Conservation (phyloP, 495 filamentous ascomycete species). For the Lasiosphaeria hispida region DNA sequence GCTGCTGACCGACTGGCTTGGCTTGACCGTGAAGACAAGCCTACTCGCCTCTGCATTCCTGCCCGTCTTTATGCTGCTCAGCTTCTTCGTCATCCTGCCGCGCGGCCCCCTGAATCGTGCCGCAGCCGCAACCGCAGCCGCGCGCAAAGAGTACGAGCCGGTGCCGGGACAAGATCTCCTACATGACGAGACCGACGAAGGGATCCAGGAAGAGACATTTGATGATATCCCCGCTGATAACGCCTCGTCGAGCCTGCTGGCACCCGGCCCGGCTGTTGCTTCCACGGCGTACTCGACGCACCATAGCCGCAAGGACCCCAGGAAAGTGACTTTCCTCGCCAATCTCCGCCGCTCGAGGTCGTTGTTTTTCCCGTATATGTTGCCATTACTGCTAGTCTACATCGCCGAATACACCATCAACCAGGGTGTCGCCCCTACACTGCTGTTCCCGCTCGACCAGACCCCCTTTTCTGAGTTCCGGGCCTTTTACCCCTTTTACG, state of each 20-base stretch:
- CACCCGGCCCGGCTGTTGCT: conserved; percentile 30
- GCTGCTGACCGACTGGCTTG: conserved; percentile 73
- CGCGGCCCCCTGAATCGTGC: conserved; percentile 51
- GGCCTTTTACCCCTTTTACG: conserved; percentile 87
- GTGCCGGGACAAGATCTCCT: conserved; percentile 39
- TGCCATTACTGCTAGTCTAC: conserved; percentile 88
- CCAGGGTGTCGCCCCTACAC: conserved; percentile 82
- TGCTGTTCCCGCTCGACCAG: conserved; percentile 75
- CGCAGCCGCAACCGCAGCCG: background rate
- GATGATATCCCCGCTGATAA: conserved; percentile 29
- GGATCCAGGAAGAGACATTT: conserved; percentile 38
- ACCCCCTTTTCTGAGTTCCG: conserved; percentile 79
- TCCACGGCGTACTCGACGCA: conserved; percentile 27
- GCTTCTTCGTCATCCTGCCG: conserved; percentile 81
- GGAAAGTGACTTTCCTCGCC: conserved; percentile 40
- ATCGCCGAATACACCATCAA: conserved; percentile 96
- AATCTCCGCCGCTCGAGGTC: conserved; percentile 43
- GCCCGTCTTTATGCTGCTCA: conserved; percentile 76
- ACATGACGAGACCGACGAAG: background rate
- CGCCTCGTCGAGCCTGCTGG: conserved; percentile 38
- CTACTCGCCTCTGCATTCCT: conserved; percentile 74
- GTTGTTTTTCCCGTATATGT: conserved; percentile 65
- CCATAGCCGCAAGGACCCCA: conserved; percentile 12
- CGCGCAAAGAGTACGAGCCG: conserved; percentile 40
- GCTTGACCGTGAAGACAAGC: conserved; percentile 65